phyloP scores from a whole-genome alignment of 2,329 filamentous ascomycete species.

The Aschersonia sp. region DNA sequence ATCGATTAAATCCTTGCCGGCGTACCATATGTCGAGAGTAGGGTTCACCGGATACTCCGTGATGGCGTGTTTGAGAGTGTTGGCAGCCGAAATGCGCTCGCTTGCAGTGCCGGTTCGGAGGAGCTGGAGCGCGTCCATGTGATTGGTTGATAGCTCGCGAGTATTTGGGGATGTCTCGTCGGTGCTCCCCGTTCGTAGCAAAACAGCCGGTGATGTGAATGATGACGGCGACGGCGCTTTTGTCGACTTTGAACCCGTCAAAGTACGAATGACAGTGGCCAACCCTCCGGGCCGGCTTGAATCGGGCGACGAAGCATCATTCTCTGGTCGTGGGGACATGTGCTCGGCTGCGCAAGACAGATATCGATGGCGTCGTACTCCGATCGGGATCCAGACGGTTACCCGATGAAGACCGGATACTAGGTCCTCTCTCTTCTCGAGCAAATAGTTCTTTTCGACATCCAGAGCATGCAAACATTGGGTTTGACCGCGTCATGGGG shows the following conservation, averaged over 20 bases:
- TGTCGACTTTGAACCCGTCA: constrained; percentile 39
- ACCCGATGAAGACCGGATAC: background rate
- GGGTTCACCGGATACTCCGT: constrained; percentile 44
- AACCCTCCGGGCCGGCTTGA: constrained; percentile 40
- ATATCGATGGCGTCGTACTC: constrained; percentile 3
- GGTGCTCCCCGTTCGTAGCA: constrained; percentile 17
- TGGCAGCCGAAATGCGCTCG: constrained; percentile 43
- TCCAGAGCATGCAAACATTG: background rate
- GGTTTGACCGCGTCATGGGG: background rate
- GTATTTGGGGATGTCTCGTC: constrained; percentile 27
- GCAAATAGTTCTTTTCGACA: background rate
- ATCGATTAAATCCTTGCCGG: constrained; percentile 50
- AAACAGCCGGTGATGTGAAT: constrained; percentile 21
- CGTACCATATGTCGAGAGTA: constrained; percentile 50
- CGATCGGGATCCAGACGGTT: constrained; percentile 2
- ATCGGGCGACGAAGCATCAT: constrained; percentile 40
- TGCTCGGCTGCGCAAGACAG: constrained; percentile 21
- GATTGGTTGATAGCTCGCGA: constrained; percentile 32
- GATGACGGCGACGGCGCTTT: constrained; percentile 24
- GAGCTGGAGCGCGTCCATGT: constrained; percentile 38
- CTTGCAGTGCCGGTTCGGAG: constrained; percentile 35
- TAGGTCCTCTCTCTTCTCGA: too few relatives aligned
- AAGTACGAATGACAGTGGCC: constrained; percentile 48
- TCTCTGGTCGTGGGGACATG: constrained; percentile 48
- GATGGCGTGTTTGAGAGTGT: constrained; percentile 39